Percentiles rank a stretch among this genome's conserved stretches.
Evolutionary conservation across 2,329 filamentous ascomycete species (phyloP).

Genomic region (Aspergillus fumigatiaffinis): DNA sequence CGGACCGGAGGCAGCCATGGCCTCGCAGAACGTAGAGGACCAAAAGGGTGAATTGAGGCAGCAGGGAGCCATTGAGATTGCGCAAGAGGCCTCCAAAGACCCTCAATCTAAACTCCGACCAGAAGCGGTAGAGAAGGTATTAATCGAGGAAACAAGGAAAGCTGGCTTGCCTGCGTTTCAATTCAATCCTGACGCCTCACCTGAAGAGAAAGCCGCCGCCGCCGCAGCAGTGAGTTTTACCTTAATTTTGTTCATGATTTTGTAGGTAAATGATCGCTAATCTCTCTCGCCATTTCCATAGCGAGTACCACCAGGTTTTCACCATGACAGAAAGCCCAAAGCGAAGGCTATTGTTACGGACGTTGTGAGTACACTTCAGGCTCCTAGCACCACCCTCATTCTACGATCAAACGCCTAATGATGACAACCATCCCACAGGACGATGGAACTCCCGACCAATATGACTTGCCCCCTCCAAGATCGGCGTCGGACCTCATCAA

Average conservation of each 20-base stretch:
- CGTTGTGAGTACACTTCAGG: conserved; percentile 44
- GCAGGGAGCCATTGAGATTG: conserved; percentile 74
- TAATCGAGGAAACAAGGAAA: conserved; percentile 73
- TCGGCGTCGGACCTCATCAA: conserved; percentile 47
- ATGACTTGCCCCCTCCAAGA: conserved; percentile 72
- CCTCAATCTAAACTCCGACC: conserved; percentile 64
- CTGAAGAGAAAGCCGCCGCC: conserved; percentile 79
- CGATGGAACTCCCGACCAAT: conserved; percentile 63
- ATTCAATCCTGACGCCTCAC: conserved; percentile 80
- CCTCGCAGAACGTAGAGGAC: conserved; percentile 26
- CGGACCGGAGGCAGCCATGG: conserved; percentile 21
- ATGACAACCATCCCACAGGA: conserved; percentile 42
- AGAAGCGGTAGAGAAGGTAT: conserved; percentile 66
- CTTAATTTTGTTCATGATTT: background rate
- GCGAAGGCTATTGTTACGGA: conserved; percentile 66
- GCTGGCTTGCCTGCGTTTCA: conserved; percentile 76
- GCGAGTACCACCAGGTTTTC: conserved; percentile 62
- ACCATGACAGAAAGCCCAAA: conserved; percentile 45
- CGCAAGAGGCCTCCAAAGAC: conserved; percentile 51
- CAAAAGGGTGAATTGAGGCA: conserved; percentile 67
- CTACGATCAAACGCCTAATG: background rate
- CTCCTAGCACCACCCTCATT: background rate
- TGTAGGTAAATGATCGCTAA: conserved; percentile 7
- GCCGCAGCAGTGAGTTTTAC: conserved; percentile 63
- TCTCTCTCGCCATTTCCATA: conserved; percentile 29